Evolutionary conservation across 2,329 filamentous ascomycete species (phyloP), one percentile per base, ranked within the genome.

Genomic region (Pezicula neosporulosa): DNA sequence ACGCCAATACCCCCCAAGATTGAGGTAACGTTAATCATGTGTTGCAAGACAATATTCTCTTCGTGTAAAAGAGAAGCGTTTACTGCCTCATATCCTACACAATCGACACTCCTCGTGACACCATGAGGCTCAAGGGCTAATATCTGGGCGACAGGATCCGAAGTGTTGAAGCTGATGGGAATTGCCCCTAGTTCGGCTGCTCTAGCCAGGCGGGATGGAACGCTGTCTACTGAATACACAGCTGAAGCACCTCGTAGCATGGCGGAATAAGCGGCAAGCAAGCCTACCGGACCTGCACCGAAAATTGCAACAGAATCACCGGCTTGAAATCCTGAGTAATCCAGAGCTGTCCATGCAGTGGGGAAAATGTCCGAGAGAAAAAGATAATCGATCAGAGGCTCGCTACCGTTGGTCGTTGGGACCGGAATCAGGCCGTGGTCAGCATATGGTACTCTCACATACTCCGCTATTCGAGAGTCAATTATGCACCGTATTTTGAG

Each of bases 301-400:
- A 64, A 67, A 18, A 67, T 56, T 1, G 61, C 63, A 16, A 68
- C 56, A 6, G 52, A 51, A 27, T 62, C 61, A 19, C 60, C 62
- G 4, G 51, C 39, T 30, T 56, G 16, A 54, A 62, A 62, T 4
- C 52, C 57, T 16, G 60, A 57, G 15, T 28, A 54, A 24, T 49
- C 43, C 10, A 64, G 39, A 13, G 47, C 44, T 1, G 24, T 46
- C 60, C 57, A 63, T 6, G 49, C 61, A 7, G 62, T 64, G 3
- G 55, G 35, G n/a, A 48, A 61, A 38, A 64, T 59, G 43, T 64
- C 61, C 8, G 44, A 47, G 16, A 60, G 16, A n/a, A 60, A 45
- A 35, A 64, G 50, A 42, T 60, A 64, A 48, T 60, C 56, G 27
- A 45, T 54, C 19, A 21, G 30, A 38, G 36, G 16, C 44, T 36